Conservation (phyloP, 2,329 filamentous ascomycete genomes). For the Ceratocystis destructans region DNA sequence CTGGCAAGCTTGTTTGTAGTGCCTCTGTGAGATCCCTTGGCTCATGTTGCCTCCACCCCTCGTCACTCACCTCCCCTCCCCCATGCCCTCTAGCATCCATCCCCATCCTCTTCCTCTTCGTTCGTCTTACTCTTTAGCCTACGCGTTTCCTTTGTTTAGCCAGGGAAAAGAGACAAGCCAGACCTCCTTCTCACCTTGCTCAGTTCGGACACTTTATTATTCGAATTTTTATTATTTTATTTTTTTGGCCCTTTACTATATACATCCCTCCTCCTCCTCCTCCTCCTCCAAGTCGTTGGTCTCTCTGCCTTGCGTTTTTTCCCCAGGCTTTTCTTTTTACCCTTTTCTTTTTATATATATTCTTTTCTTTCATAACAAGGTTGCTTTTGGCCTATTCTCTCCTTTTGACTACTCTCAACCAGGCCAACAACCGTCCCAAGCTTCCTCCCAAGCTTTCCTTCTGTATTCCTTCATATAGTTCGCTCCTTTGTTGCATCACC, state of each 20-base stretch:
- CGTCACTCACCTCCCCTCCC: not conserved
- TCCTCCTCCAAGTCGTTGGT: not conserved
- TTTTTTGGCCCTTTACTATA: not conserved
- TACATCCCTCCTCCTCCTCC: not conserved
- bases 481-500: not conserved
- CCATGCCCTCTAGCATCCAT: no score
- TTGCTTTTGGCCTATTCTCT: not conserved
- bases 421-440: constrained; percentile 1
- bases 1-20: not conserved
- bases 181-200: not conserved
- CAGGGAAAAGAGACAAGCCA: constrained; percentile 3
- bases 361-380: not conserved
- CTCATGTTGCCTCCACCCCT: not conserved
- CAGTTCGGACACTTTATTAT: not conserved
- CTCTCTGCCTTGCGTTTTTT: not conserved
- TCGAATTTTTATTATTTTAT: not conserved
- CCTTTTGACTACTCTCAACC: not conserved
- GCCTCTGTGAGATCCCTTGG: not conserved
- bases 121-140: not conserved
- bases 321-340: not conserved
- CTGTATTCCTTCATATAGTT: constrained; percentile 9
- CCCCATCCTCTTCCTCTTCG: not conserved
- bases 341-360: not conserved
- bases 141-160: constrained; percentile 1
- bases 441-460: not conserved